Base-by-base conservation (phyloP, 768 basidiomycete species). In the Tylopilus sp. region DNA sequence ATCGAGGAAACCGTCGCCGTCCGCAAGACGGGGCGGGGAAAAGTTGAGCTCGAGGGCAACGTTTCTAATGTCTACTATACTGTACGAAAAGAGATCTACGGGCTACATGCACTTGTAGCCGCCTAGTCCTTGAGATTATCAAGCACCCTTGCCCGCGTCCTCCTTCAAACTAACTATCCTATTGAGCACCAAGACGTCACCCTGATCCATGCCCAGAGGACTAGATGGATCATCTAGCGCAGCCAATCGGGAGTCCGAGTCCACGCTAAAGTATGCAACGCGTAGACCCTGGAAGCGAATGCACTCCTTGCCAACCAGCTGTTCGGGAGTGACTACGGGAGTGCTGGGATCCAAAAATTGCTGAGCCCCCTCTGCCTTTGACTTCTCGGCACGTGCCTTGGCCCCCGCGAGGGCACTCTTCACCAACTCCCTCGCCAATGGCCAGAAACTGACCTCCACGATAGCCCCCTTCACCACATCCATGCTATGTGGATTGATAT, bases 271-370 rank as follows among this genome's bases (percentile, higher is more conserved):
- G 74, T 98, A 99, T 3, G 88, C 97, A 42, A 98, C 85, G 10
- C 97, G 84, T 63, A 98, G 76, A 8, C 94, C 97, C 71, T 99
- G 97, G 84, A 99, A 98, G 35, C 97, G 80, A 49, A 98, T 80
- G 65, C 87, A 91, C 69, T 98, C 97, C 68, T 88, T 88, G 23
- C 89, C 95, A 40, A 91, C 80, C 36, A 95, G 76, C 68, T 91
- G 89, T 48, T 83, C 86, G 4, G 67, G 63, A 6, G 85, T 89
- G 20, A 86, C 84, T 44, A 80, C 78, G 1, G 90, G 92, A 23
- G 83, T 88, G 48, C 77, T 79, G 31, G 78, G 78, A 31, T 72
- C 67, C 31, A 66, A 64, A 4, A 62, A 68, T 17, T 66, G 52
- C 11, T 65, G 69, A 33, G 64, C 66, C 12, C 65, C 65, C 23